phyloP scores from a whole-genome alignment of 179 eudicot species.

The Pouteria campechiana region DNA sequence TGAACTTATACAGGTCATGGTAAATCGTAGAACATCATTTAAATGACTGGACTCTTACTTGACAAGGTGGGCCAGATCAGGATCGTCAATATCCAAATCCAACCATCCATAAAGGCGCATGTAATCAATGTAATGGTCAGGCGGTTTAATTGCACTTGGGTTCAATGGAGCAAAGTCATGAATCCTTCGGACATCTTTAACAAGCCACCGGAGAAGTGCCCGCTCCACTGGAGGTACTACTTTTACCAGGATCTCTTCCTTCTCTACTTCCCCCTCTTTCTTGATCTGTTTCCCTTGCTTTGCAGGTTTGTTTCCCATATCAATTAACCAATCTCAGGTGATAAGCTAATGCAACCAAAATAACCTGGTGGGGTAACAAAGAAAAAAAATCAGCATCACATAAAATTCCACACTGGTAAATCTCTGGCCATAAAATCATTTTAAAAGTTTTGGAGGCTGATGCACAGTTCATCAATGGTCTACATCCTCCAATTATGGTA shows the following conservation, averaged over 20 bases:
- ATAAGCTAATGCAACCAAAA: no score
- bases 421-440: no score
- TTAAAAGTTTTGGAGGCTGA: no score
- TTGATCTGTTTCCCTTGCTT: conserved; percentile 27
- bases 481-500: no score
- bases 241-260: conserved; percentile 40
- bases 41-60: no score
- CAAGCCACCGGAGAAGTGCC: conserved; percentile 57
- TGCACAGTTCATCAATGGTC: no score
- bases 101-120: conserved; percentile 72
- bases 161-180: conserved; percentile 49
- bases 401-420: no score
- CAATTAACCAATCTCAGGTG: no score
- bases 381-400: no score
- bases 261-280: conserved; percentile 9
- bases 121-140: conserved; percentile 68
- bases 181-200: conserved; percentile 53
- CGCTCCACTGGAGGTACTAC: conserved; percentile 62
- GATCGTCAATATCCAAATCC: conserved; percentile 74
- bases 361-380: no score
- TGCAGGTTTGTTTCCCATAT: conserved; percentile 72
- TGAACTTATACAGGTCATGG: no score
- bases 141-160: conserved; percentile 47
- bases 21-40: no score
- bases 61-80: conserved; percentile 68